phyloP scores from a whole-genome alignment of 768 basidiomycete species.

The Agaricus bisporus region DNA sequence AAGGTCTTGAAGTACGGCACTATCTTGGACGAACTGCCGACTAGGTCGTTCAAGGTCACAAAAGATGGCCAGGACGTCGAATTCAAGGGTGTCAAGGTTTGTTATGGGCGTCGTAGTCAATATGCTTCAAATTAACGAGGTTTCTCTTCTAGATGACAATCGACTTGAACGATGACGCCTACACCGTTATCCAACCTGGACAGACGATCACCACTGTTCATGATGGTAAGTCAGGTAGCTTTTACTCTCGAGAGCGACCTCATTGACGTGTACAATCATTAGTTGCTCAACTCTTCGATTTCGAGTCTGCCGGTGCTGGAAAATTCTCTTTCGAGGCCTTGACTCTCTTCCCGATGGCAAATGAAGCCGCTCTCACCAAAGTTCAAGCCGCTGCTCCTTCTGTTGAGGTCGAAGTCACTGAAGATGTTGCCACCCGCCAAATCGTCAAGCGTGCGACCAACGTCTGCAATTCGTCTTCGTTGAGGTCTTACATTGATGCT shows the following conservation, averaged over 20 bases:
- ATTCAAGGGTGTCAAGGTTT: slow-evolving; percentile 40
- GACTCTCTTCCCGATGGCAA: slow-evolving; percentile 29
- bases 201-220: slow-evolving; percentile 32
- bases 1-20: slow-evolving; percentile 43
- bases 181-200: slow-evolving; percentile 32
- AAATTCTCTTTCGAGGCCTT: slow-evolving; percentile 34
- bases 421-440: slow-evolving; percentile 27
- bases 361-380: slow-evolving; percentile 23
- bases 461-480: slow-evolving; percentile 29
- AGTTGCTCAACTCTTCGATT: slow-evolving; percentile 39
- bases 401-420: slow-evolving; percentile 29
- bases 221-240: slow-evolving; percentile 20
- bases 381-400: slow-evolving; percentile 20
- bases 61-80: slow-evolving; percentile 30
- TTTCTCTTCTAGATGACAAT: slow-evolving; percentile 25
- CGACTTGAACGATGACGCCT: slow-evolving; percentile 30
- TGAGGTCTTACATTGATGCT: slow-evolving; percentile 32
- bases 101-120: neutral
- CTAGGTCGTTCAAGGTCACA: slow-evolving; percentile 36
- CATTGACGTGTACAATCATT: neutral
- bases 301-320: slow-evolving; percentile 32
- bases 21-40: slow-evolving; percentile 38
- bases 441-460: slow-evolving; percentile 32
- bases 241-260: neutral
- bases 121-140: neutral